A percentile compares a stretch with the other conserved stretches of the same genome.
phyloP scores from a whole-genome alignment of 306 rosid genomes.

The Cyclanthera cordifolia region DNA sequence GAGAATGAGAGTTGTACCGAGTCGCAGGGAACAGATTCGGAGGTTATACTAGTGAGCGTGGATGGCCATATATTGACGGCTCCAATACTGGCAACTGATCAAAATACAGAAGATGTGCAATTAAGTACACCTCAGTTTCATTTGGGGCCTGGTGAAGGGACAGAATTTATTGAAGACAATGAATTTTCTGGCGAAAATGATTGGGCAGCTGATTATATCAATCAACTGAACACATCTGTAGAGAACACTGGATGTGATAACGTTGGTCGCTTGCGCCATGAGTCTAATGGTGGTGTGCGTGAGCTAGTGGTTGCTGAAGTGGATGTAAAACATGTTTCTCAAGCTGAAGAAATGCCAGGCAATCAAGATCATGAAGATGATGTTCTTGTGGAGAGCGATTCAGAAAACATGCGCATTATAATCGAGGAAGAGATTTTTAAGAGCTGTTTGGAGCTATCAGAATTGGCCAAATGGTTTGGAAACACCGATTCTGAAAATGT shows the following conservation, averaged over 20 bases:
- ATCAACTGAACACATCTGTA: slow-evolving; percentile 34
- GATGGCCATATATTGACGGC: slow-evolving; percentile 86
- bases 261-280: slow-evolving; percentile 8
- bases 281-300: slow-evolving; percentile 15
- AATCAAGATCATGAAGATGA: slow-evolving; percentile 25
- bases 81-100: slow-evolving; percentile 69
- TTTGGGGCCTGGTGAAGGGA: slow-evolving; percentile 73
- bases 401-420: slow-evolving; percentile 27
- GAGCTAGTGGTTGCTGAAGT: slow-evolving; percentile 34
- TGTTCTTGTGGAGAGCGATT: slow-evolving; percentile 20
- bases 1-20: slow-evolving; percentile 46
- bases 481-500: slow-evolving; percentile 22
- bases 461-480: slow-evolving; percentile 23
- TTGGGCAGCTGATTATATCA: slow-evolving; percentile 66
- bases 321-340: slow-evolving; percentile 27
- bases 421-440: slow-evolving; percentile 29
- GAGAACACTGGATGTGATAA: slow-evolving; percentile 19
- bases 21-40: slow-evolving; percentile 51
- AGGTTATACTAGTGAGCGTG: slow-evolving; percentile 82
- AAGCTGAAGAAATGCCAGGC: slow-evolving; percentile 23
- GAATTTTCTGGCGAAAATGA: slow-evolving; percentile 43
- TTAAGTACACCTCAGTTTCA: slow-evolving; percentile 79
- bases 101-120: slow-evolving; percentile 49
- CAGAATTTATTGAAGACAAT: slow-evolving; percentile 56
- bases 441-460: slow-evolving; percentile 55